Evolutionary conservation across 352 stramenopile species (phyloP).

Genomic region (Phytophthora boehmeriae): DNA sequence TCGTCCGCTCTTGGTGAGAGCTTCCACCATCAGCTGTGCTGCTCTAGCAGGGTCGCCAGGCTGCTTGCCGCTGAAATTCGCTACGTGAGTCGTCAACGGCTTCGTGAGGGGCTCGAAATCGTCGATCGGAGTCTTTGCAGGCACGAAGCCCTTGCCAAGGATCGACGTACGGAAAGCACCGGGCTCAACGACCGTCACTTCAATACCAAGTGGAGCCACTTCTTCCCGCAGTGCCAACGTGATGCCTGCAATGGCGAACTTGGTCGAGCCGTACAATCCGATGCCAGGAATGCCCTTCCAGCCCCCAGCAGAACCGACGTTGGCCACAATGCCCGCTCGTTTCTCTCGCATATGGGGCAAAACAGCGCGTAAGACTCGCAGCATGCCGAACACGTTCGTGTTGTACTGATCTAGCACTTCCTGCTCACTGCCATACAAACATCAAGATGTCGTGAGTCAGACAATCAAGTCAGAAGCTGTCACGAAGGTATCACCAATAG

Average conservation of each 20-base stretch:
- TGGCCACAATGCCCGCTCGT: slow-evolving; percentile 40
- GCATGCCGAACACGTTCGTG: slow-evolving; percentile 55
- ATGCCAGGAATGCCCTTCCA: slow-evolving; percentile 33
- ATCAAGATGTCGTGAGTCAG: slow-evolving; percentile 22
- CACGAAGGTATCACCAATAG: slow-evolving; percentile 14
- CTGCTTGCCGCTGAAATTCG: slow-evolving; percentile 37
- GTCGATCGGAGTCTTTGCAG: slow-evolving; percentile 23
- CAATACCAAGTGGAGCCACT: slow-evolving; percentile 40
- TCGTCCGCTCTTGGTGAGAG: slow-evolving; percentile 42
- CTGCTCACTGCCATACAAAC: slow-evolving; percentile 29
- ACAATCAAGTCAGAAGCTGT: slow-evolving; percentile 29
- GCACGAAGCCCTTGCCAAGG: slow-evolving; percentile 28
- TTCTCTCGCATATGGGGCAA: slow-evolving; percentile 49
- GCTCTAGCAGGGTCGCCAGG: slow-evolving; percentile 38
- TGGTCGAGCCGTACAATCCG: slow-evolving; percentile 47
- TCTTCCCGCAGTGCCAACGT: slow-evolving; percentile 40
- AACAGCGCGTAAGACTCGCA: slow-evolving; percentile 36
- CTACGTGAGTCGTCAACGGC: slow-evolving; percentile 30
- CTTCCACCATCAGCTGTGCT: slow-evolving; percentile 38
- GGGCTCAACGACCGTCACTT: slow-evolving; percentile 47
- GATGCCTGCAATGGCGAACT: slow-evolving; percentile 46
- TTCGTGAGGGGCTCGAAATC: slow-evolving; percentile 35
- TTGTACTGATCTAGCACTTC: slow-evolving; percentile 46
- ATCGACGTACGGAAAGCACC: slow-evolving; percentile 46
- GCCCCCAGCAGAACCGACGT: slow-evolving; percentile 45